A percentile compares a stretch with the other conserved stretches of the same genome.
Conservation (phyloP, 495 filamentous ascomycete species). For the Sabuloglossum arenarium region DNA sequence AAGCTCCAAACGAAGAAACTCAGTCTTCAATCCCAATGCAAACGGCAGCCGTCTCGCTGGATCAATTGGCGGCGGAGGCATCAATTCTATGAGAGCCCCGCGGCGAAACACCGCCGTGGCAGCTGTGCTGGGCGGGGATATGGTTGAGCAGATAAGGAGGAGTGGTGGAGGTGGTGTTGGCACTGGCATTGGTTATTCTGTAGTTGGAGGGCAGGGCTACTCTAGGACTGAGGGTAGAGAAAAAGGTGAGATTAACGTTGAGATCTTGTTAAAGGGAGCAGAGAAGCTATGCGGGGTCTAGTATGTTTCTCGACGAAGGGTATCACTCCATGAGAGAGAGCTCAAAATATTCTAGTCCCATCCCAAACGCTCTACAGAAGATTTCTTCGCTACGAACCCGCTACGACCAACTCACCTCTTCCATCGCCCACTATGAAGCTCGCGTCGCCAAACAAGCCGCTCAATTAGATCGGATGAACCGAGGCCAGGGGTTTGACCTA, state of each 20-base stretch:
- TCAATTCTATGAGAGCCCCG: slow-evolving; percentile 21
- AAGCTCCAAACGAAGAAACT: slow-evolving; percentile 7
- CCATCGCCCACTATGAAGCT: slow-evolving; percentile 56
- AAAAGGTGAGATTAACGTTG: slow-evolving; percentile 62
- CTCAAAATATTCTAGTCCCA: slow-evolving; percentile 27
- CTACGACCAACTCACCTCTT: slow-evolving; percentile 49
- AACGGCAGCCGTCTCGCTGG: neutral
- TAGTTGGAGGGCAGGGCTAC: neutral
- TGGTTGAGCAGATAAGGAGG: slow-evolving; percentile 61
- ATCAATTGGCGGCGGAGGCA: slow-evolving; percentile 8
- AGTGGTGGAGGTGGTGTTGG: slow-evolving; percentile 25
- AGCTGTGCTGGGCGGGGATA: slow-evolving; percentile 66
- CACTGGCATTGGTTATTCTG: slow-evolving; percentile 13
- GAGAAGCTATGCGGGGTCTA: slow-evolving; percentile 84
- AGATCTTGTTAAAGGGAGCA: slow-evolving; percentile 65
- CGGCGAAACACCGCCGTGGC: slow-evolving; percentile 54
- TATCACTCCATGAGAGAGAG: neutral
- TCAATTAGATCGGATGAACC: slow-evolving; percentile 55
- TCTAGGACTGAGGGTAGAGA: slow-evolving; percentile 20
- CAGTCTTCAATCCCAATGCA: slow-evolving; percentile 31
- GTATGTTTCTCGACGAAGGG: slow-evolving; percentile 30
- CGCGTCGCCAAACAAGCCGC: slow-evolving; percentile 58
- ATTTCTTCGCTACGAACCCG: slow-evolving; percentile 52
- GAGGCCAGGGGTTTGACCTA: slow-evolving; percentile 22
- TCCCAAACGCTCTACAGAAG: slow-evolving; percentile 61